These are phyloP conservation scores for Dentipellis fragilis DNA, from an alignment of 768 basidiomycete genomes.

Conservation along the genomic window DNA sequence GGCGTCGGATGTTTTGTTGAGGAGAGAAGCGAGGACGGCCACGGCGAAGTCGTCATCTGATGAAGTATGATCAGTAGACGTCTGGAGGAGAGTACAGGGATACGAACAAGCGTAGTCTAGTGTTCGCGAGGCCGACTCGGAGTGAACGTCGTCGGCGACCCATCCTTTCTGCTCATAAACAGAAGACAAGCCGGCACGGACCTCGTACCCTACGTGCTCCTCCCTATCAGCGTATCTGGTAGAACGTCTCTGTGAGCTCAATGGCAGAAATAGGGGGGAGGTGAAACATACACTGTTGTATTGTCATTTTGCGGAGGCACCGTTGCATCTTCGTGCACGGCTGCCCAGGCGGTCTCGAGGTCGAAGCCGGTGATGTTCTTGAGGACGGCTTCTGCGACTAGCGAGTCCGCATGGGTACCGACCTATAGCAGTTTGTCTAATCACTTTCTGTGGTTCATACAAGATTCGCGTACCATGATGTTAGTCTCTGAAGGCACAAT, in stretches of 20 bases:
- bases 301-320: slow-evolving; percentile 49
- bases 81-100: background rate
- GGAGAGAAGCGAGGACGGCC: slow-evolving; percentile 44
- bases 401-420: slow-evolving; percentile 71
- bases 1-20: slow-evolving; percentile 41
- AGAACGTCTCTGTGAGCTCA: background rate
- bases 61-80: background rate
- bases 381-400: slow-evolving; percentile 60
- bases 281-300: slow-evolving; percentile 33
- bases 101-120: slow-evolving; percentile 63
- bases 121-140: slow-evolving; percentile 70
- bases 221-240: slow-evolving; percentile 60
- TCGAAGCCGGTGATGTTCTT: slow-evolving; percentile 62
- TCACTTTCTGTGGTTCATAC: background rate
- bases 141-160: slow-evolving; percentile 72
- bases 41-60: slow-evolving; percentile 74
- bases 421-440: slow-evolving; percentile 29
- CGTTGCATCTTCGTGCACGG: slow-evolving; percentile 65
- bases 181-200: slow-evolving; percentile 64
- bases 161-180: slow-evolving; percentile 62
- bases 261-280: background rate
- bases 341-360: slow-evolving; percentile 55
- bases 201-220: slow-evolving; percentile 75
- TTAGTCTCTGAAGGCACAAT: slow-evolving; percentile 46
- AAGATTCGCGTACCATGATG: slow-evolving; percentile 48